Evolutionary conservation across 805 yeast genomes (phyloP).

Genomic region (Maudiozyma serrabonitensis): DNA sequence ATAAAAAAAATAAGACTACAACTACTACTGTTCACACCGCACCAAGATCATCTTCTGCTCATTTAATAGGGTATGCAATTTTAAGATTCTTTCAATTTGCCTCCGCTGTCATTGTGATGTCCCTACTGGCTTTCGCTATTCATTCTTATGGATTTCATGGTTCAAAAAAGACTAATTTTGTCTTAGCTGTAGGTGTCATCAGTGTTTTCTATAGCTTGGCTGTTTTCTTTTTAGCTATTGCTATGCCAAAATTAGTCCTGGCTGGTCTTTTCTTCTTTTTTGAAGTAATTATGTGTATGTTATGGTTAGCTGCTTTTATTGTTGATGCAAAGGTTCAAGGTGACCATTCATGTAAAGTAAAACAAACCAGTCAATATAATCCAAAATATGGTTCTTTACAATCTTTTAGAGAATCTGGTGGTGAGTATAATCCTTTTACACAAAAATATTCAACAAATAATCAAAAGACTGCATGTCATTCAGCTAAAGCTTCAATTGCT

Average conservation of each 20-base stretch:
- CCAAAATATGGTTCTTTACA: constrained; percentile 10
- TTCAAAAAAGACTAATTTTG: constrained; percentile 25
- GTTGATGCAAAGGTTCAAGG: constrained; percentile 28
- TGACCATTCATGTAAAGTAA: constrained; percentile 20
- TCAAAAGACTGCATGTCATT: constrained; percentile 18
- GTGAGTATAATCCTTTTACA: constrained; percentile 13
- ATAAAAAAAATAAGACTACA: neutral
- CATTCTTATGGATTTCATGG: constrained; percentile 18
- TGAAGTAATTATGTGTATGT: constrained; percentile 22
- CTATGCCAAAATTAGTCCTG: constrained; percentile 13
- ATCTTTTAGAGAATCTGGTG: constrained; percentile 5
- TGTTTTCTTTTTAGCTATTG: constrained; percentile 13
- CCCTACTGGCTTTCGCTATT: constrained; percentile 21
- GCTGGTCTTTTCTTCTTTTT: constrained; percentile 21
- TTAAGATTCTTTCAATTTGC: constrained; percentile 20
- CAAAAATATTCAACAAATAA: constrained; percentile 8
- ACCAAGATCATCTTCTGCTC: neutral
- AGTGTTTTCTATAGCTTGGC: constrained; percentile 23
- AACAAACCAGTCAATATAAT: constrained; percentile 8
- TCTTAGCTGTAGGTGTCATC: constrained; percentile 25
- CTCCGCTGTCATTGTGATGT: constrained; percentile 24
- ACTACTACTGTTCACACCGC: neutral
- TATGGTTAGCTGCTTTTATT: constrained; percentile 31
- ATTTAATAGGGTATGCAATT: neutral
- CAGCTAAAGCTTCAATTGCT: constrained; percentile 28